These are phyloP conservation scores for Ceratocystiopsis brevicomis DNA, from an alignment of 2,329 filamentous ascomycete species.

Conservation along the genomic window DNA sequence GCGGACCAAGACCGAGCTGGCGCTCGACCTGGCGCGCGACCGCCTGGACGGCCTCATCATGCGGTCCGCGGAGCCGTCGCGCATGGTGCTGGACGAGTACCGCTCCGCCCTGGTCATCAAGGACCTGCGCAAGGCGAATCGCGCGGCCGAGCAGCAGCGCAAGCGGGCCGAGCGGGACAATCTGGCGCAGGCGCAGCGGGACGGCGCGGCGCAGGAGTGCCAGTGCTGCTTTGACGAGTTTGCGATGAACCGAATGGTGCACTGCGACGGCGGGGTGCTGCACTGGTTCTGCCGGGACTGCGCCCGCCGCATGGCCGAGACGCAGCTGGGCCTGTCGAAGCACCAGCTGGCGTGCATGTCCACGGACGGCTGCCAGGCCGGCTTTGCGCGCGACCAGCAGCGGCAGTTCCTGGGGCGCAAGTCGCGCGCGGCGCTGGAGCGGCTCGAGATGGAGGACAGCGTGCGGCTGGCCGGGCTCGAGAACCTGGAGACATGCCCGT, in stretches of 20 bases:
- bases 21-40: conserved; percentile 8
- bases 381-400: conserved; percentile 38
- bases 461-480: conserved; percentile 53
- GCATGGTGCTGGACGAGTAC: conserved; percentile 20
- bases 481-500: conserved; percentile 57
- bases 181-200: conserved; percentile 20
- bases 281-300: conserved; percentile 52
- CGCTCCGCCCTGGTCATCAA: conserved; percentile 17
- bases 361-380: conserved; percentile 41
- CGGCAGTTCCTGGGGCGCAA: conserved; percentile 37
- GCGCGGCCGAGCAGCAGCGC: conserved; percentile 12
- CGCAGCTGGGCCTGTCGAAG: conserved; percentile 47
- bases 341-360: conserved; percentile 56
- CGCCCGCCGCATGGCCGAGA: conserved; percentile 44
- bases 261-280: conserved; percentile 37
- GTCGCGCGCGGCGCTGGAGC: conserved; percentile 42
- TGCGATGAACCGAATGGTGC: conserved; percentile 46
- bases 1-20: conserved; percentile 10
- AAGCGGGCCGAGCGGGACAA: conserved; percentile 21
- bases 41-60: conserved; percentile 9
- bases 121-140: conserved; percentile 10
- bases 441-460: conserved; percentile 50
- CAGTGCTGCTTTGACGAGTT: conserved; percentile 53
- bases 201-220: conserved; percentile 45
- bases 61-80: not conserved